Evolutionary conservation across 2,329 filamentous ascomycete genomes (phyloP).

Genomic region (Colletotrichum falcatum): DNA sequence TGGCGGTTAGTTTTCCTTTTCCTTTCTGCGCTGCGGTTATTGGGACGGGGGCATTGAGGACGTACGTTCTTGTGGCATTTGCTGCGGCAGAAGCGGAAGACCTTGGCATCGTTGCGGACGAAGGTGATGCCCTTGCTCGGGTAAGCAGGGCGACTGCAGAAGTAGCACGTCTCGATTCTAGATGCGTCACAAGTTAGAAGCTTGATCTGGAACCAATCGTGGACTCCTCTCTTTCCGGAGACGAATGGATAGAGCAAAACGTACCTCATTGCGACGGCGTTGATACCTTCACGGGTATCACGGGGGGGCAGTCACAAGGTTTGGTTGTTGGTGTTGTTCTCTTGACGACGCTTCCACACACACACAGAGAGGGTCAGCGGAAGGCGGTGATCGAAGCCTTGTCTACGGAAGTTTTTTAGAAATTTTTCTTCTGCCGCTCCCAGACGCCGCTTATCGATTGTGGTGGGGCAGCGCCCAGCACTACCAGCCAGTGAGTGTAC

Average conservation of each 20-base stretch:
- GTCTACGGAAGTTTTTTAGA: slow-evolving; percentile 37
- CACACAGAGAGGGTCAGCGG: slow-evolving; percentile 21
- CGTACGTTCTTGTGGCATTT: slow-evolving; percentile 71
- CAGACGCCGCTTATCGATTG: slow-evolving; percentile 36
- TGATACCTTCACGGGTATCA: slow-evolving; percentile 40
- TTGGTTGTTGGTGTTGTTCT: slow-evolving; percentile 8
- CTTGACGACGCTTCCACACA: slow-evolving; percentile 30
- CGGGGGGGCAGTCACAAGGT: slow-evolving; percentile 16
- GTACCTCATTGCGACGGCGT: slow-evolving; percentile 40
- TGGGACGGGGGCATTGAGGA: slow-evolving; percentile 8
- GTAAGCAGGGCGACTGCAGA: slow-evolving; percentile 63
- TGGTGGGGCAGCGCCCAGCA: slow-evolving; percentile 23
- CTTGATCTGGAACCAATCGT: background rate
- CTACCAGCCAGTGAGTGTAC: slow-evolving; percentile 5
- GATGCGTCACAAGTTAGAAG: slow-evolving; percentile 18
- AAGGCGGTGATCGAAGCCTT: slow-evolving; percentile 39
- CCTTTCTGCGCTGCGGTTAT: background rate
- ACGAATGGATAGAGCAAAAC: background rate
- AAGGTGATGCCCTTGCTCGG: slow-evolving; percentile 64
- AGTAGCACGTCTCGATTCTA: slow-evolving; percentile 60
- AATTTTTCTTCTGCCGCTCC: slow-evolving; percentile 35
- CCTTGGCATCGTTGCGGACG: slow-evolving; percentile 57
- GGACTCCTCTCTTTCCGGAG: background rate
- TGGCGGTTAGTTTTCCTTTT: slow-evolving; percentile 5
- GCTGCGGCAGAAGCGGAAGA: slow-evolving; percentile 70